Evolutionary conservation across 306 rosid species (phyloP).

Genomic region (Lablab purpureus): DNA sequence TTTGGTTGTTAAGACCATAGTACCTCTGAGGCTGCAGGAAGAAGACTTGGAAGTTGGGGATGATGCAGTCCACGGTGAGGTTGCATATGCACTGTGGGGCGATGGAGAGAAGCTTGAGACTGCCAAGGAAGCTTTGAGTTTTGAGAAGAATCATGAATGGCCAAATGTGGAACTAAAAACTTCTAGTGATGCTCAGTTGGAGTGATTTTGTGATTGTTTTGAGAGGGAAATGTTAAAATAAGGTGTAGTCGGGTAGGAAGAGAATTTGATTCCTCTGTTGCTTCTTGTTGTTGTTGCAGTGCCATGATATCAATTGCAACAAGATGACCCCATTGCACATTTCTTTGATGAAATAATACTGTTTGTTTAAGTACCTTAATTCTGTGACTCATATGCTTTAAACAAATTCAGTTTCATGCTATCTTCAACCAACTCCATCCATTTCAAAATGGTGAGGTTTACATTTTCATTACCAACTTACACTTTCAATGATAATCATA

Average conservation of each 20-base stretch:
- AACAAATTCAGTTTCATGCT: too few species aligned
- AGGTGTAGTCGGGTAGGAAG: background rate
- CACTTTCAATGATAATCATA: too few species aligned
- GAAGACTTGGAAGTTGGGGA: slow-evolving; percentile 58
- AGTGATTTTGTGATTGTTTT: slow-evolving; percentile 19
- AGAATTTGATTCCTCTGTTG: background rate
- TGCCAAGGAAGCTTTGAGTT: slow-evolving; percentile 26
- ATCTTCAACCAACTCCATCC: too few species aligned
- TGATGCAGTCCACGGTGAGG: slow-evolving; percentile 62
- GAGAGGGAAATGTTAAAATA: background rate
- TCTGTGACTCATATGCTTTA: too few species aligned
- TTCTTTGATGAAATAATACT: background rate
- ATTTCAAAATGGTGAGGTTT: too few species aligned
- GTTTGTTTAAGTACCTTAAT: background rate
- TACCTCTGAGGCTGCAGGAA: slow-evolving; percentile 57
- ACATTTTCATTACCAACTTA: too few species aligned
- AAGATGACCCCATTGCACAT: background rate
- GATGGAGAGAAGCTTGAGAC: slow-evolving; percentile 56
- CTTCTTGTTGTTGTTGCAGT: background rate
- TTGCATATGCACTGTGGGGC: slow-evolving; percentile 65
- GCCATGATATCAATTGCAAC: background rate
- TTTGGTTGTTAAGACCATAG: slow-evolving; percentile 17
- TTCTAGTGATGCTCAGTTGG: background rate
- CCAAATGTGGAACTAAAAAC: background rate
- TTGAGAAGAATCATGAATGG: background rate